Evolutionary conservation across 2,329 filamentous ascomycete species (phyloP).

Genomic region (Grosmannia serpens): DNA sequence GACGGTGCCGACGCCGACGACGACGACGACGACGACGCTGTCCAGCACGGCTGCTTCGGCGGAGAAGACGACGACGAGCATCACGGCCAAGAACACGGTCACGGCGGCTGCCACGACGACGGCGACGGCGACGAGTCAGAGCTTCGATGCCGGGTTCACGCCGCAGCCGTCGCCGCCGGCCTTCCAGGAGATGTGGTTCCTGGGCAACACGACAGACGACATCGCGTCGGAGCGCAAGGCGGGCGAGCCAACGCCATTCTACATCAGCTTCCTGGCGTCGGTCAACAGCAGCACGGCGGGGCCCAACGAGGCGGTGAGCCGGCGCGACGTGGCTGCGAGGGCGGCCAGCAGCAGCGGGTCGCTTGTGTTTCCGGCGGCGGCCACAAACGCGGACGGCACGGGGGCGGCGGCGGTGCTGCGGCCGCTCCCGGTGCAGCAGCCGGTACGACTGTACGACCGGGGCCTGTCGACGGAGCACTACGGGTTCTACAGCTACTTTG

Average conservation of each 20-base stretch:
- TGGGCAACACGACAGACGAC: conserved; percentile 77
- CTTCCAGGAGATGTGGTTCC: conserved; percentile 63
- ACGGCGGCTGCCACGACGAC: background rate
- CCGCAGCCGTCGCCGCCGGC: conserved; percentile 46
- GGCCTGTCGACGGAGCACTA: conserved; percentile 75
- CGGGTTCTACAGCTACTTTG: conserved; percentile 87
- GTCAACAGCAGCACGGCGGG: conserved; percentile 21
- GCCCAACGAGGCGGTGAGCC: conserved; percentile 14
- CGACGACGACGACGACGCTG: background rate
- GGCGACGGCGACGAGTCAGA: background rate
- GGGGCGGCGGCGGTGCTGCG: conserved; percentile 62
- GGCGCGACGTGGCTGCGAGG: conserved; percentile 3
- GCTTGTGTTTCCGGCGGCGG: conserved; percentile 50
- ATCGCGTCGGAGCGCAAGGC: conserved; percentile 56
- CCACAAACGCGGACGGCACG: conserved; percentile 54
- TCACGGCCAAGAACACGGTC: background rate
- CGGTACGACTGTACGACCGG: conserved; percentile 74
- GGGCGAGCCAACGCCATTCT: conserved; percentile 83
- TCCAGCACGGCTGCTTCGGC: background rate
- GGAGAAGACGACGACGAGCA: background rate
- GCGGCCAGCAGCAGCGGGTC: background rate
- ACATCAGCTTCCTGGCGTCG: conserved; percentile 57
- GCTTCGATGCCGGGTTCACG: conserved; percentile 23
- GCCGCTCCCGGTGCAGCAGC: conserved; percentile 61
- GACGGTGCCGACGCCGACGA: conserved; percentile 13